Base-by-base conservation (phyloP, 129 eudicot genomes). In the Helianthus tuberosus region DNA sequence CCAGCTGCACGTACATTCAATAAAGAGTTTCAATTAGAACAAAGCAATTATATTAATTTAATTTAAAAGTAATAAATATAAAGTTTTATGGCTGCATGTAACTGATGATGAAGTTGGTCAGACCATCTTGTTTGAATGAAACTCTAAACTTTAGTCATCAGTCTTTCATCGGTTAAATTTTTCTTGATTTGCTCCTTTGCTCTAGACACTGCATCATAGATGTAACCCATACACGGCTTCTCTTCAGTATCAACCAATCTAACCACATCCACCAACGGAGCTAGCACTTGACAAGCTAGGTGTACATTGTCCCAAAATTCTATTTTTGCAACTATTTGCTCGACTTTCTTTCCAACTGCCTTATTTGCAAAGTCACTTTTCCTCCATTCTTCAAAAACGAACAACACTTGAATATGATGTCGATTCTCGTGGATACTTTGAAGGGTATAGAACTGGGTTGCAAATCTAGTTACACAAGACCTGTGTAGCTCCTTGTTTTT, bases 181-280 rank as follows among this genome's bases (percentile, higher is more conserved):
- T 20, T 20, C 23, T 20, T 20, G 23, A 20, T 20, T 20, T 20
- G 23, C 23, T 20, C 23, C n/a, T 66, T 66, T 8, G 55, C 39
- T 66, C 17, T 66, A 44, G 2, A 1, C 54, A 66, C 11, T 0
- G 55, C 39, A 46, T 44, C 71, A 1, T 23, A 66, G 15, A 66
- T 43, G 12, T 66, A 66, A 23, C 32, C 54, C 71, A 66, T 66
- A 20, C 51, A 64, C 11, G 50, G 27, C 69, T 64, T 64, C 13
- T 64, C 69, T 62, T 64, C 69, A 6, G 69, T 64, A 64, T 64
- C 69, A 64, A 64, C 69, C 51, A 64, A 64, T 10, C 50, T 3
- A 4, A 64, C 69, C 69, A 64, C 23, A 38, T 64, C 49, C 69
- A 64, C 69, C 49, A 64, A 38, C 0, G 69, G 69, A 64, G 69